phyloP scores from a whole-genome alignment of 1,139 yeast genomes.

The Lodderomyces parapsilosis region DNA sequence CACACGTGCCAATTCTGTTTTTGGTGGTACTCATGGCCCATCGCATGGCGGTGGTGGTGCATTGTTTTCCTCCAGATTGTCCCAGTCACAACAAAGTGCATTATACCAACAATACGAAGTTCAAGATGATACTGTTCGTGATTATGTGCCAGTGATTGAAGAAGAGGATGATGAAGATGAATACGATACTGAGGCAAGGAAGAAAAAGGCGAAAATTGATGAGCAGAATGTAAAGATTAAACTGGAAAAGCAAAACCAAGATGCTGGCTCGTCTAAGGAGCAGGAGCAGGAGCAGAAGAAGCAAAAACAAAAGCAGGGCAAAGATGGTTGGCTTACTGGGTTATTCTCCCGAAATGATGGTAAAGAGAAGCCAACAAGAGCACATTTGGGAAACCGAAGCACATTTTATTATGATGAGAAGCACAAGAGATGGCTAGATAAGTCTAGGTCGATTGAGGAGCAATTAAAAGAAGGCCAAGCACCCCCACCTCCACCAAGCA shows the following conservation, averaged over 20 bases:
- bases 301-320: conserved; percentile 5
- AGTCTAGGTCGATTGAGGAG: conserved; percentile 67
- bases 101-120: conserved; percentile 50
- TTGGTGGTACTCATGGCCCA: conserved; percentile 26
- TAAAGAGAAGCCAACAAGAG: conserved; percentile 73
- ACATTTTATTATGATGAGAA: conserved; percentile 80
- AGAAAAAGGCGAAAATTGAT: conserved; percentile 14
- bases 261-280: conserved; percentile 9
- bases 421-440: conserved; percentile 83
- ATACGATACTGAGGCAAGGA: conserved; percentile 13
- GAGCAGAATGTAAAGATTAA: conserved; percentile 16
- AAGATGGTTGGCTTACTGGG: conserved; percentile 46
- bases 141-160: conserved; percentile 44
- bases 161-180: conserved; percentile 48
- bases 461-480: conserved; percentile 59
- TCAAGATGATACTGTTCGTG: conserved; percentile 46
- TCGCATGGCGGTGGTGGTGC: conserved; percentile 18
- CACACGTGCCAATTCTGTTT: conserved; percentile 46
- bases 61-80: conserved; percentile 32
- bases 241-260: conserved; percentile 10
- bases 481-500: conserved; percentile 72
- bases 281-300: conserved; percentile 7
- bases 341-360: conserved; percentile 52
- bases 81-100: conserved; percentile 48
- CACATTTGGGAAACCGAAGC: conserved; percentile 82